Conservation (phyloP, 2,329 filamentous ascomycete genomes). For the Sclerotinia trifoliorum region DNA sequence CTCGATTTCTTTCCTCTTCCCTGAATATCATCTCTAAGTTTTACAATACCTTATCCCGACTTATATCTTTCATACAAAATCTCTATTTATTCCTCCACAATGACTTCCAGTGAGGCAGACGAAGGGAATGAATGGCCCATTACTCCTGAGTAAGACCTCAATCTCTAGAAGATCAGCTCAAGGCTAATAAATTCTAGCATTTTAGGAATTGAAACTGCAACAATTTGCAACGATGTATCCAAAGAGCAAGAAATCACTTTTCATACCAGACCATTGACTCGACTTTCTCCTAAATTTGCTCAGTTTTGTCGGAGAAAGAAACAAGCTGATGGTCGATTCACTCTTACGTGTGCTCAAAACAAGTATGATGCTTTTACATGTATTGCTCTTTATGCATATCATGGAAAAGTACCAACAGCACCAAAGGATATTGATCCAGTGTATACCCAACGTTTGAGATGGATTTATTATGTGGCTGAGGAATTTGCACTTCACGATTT, state of each 20-base stretch:
- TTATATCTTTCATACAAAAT: neutral
- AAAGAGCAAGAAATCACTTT: constrained; percentile 14
- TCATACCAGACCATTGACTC: constrained; percentile 11
- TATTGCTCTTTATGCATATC: constrained; percentile 15
- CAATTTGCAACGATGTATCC: neutral
- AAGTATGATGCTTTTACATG: constrained; percentile 12
- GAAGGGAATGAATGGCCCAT: constrained; percentile 13
- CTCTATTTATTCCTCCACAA: neutral
- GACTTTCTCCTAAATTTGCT: constrained; percentile 11
- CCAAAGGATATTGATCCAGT: neutral
- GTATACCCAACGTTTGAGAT: neutral
- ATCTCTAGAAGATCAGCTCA: neutral
- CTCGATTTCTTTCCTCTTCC: neutral
- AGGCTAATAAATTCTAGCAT: neutral
- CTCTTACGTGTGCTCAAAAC: neutral
- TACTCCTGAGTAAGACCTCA: constrained; percentile 2
- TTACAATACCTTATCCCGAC: neutral
- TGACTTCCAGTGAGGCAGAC: neutral
- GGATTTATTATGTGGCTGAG: constrained; percentile 14
- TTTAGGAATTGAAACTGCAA: constrained; percentile 11
- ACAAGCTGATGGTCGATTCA: constrained; percentile 6
- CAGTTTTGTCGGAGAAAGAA: constrained; percentile 1
- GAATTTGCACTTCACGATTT: constrained; percentile 12
- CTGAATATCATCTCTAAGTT: neutral
- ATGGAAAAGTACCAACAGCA: constrained; percentile 11